A percentile compares a stretch with the other conserved stretches of the same genome.
These are phyloP conservation scores for Cymbidium sinense DNA, from an alignment of 106 monocot genomes.

Conservation along the genomic window DNA sequence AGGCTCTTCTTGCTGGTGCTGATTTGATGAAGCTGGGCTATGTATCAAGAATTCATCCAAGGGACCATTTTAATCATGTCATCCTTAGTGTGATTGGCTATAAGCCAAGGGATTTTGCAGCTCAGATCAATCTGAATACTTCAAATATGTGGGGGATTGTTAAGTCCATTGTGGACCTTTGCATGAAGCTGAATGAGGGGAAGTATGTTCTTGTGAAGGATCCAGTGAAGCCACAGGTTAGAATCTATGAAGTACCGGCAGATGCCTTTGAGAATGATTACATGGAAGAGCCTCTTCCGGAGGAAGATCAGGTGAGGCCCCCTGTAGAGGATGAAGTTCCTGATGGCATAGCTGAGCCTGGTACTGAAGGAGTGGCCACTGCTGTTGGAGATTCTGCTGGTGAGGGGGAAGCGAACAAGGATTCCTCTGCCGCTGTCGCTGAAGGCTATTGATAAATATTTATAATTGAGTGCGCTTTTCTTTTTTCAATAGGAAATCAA, in stretches of 20 bases:
- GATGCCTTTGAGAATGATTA: slow-evolving; percentile 99
- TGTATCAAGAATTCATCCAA: slow-evolving; percentile 75
- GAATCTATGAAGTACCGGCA: slow-evolving; percentile 87
- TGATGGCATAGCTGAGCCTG: slow-evolving; percentile 21
- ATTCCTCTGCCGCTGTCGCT: slow-evolving; percentile 17
- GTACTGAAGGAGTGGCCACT: slow-evolving; percentile 32
- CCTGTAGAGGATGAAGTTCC: slow-evolving; percentile 41
- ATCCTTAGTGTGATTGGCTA: slow-evolving; percentile 85
- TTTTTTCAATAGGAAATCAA: not conserved
- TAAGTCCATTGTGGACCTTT: slow-evolving; percentile 88
- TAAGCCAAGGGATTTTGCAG: slow-evolving; percentile 90
- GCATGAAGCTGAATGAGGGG: slow-evolving; percentile 96
- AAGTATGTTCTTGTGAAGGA: slow-evolving; percentile 98
- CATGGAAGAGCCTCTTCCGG: slow-evolving; percentile 91
- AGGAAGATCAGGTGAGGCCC: slow-evolving; percentile 92
- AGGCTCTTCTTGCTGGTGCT: slow-evolving; percentile 80
- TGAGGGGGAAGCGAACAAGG: slow-evolving; percentile 27
- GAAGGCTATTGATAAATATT: slow-evolving; percentile 14
- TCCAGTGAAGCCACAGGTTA: slow-evolving; percentile 85
- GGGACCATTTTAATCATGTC: slow-evolving; percentile 82
- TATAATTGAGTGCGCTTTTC: not conserved
- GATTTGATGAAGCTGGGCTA: slow-evolving; percentile 97
- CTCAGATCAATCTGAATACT: slow-evolving; percentile 91
- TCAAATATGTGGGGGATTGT: slow-evolving; percentile 98
- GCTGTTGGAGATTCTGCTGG: slow-evolving; percentile 10